phyloP scores from a whole-genome alignment of 352 stramenopile genomes.

The Phytophthora pistaciae region DNA sequence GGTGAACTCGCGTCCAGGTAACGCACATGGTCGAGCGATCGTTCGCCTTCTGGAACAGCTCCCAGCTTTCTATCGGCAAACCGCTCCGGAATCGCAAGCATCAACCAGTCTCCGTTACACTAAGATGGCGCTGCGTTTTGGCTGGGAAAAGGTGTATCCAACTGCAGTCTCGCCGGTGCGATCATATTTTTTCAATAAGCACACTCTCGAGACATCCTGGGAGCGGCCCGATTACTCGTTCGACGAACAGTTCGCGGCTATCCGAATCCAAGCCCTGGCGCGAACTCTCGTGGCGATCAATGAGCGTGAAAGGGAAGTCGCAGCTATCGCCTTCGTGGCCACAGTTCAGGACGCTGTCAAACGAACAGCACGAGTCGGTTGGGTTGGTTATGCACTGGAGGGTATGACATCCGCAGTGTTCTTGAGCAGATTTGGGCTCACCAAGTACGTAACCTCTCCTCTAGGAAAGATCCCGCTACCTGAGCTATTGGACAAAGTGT shows the following conservation, averaged over 20 bases:
- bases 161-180: background rate
- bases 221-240: constrained; percentile 71
- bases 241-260: constrained; percentile 70
- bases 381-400: constrained; percentile 80
- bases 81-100: constrained; percentile 25
- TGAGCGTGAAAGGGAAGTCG: constrained; percentile 30
- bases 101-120: constrained; percentile 55
- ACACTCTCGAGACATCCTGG: constrained; percentile 59
- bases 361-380: constrained; percentile 37
- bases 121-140: constrained; percentile 65
- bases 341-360: constrained; percentile 44
- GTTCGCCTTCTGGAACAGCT: constrained; percentile 55
- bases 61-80: constrained; percentile 33
- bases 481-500: constrained; percentile 40
- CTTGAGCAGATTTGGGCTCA: constrained; percentile 67
- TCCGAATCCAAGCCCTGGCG: constrained; percentile 68
- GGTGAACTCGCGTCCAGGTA: constrained; percentile 51
- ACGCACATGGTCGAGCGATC: constrained; percentile 57
- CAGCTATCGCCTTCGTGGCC: constrained; percentile 55
- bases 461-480: constrained; percentile 39
- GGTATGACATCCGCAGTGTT: constrained; percentile 66
- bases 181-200: constrained; percentile 61
- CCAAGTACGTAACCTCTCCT: constrained; percentile 50
- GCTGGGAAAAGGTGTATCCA: constrained; percentile 58
- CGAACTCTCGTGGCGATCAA: constrained; percentile 57